phyloP scores from a whole-genome alignment of 192 early-diverging fungal species.

The Jimgerdemannia flammicorona region DNA sequence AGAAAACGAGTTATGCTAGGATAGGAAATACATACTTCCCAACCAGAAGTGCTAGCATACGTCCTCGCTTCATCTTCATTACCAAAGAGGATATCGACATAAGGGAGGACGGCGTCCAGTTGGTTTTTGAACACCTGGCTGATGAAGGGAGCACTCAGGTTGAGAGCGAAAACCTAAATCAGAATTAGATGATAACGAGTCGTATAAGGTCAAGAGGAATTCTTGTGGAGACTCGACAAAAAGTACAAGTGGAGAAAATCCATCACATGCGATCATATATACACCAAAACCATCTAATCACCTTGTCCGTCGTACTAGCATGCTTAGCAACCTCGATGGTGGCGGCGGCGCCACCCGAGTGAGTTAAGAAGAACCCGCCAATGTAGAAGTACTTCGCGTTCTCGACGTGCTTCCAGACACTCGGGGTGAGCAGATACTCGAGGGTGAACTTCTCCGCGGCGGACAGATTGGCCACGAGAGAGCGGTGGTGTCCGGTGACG shows the following conservation, averaged over 20 bases:
- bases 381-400: constrained; percentile 89
- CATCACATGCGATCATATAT: not conserved
- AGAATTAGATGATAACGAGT: no score
- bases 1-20: not conserved
- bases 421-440: constrained; percentile 43
- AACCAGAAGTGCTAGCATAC: constrained; percentile 70
- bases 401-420: constrained; percentile 87
- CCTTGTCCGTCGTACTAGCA: constrained; percentile 78
- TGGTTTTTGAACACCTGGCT: constrained; percentile 81
- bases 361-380: constrained; percentile 91
- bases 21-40: constrained; percentile 27
- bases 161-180: constrained; percentile 73
- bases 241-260: not conserved
- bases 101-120: constrained; percentile 74
- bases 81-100: constrained; percentile 93
- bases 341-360: constrained; percentile 73
- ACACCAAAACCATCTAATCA: not conserved
- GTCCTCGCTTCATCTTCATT: constrained; percentile 95
- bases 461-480: constrained; percentile 90
- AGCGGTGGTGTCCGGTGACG: constrained; percentile 85
- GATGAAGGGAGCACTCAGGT: constrained; percentile 96
- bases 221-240: no score
- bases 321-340: constrained; percentile 87
- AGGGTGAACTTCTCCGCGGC: constrained; percentile 88
- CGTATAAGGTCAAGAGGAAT: no score